A percentile compares a stretch with the other conserved stretches of the same genome.
These are phyloP conservation scores for Stephania yunnanensis DNA, from an alignment of 164 flowering plant genomes.

Conservation along the genomic window DNA sequence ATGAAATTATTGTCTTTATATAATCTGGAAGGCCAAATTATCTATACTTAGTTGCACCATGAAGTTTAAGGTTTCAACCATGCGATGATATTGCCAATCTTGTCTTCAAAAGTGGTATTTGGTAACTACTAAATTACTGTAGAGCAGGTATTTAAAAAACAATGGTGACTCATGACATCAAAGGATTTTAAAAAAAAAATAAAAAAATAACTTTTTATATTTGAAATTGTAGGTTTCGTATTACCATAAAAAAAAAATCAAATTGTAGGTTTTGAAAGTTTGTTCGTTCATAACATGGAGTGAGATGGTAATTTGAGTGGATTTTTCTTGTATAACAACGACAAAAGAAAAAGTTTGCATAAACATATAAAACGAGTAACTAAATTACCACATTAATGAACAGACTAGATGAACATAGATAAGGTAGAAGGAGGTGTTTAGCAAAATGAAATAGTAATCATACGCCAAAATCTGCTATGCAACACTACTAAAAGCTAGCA, in stretches of 20 bases:
- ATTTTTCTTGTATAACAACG: background rate
- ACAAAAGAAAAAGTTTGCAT: background rate
- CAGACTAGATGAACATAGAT: background rate
- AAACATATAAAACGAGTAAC: background rate
- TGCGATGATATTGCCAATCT: background rate
- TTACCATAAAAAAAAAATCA: background rate
- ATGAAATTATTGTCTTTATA: background rate
- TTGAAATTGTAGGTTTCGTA: background rate
- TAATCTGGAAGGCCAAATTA: too few species aligned
- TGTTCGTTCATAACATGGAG: background rate
- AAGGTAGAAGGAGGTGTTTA: background rate
- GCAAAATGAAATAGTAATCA: background rate
- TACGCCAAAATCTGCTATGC: background rate
- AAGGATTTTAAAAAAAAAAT: background rate
- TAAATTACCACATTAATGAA: background rate
- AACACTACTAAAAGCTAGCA: background rate
- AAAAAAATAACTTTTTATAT: background rate
- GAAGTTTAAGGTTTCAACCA: background rate
- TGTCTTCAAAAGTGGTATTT: background rate
- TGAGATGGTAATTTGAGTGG: background rate
- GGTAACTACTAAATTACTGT: background rate
- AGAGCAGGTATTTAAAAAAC: too few species aligned
- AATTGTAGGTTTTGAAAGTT: background rate
- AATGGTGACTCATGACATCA: too few species aligned
- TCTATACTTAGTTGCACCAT: background rate